Percentiles rank a stretch among this genome's conserved stretches.
Conservation (phyloP, 2,329 filamentous ascomycete species). For the Coniochaeta hoffmannii region DNA sequence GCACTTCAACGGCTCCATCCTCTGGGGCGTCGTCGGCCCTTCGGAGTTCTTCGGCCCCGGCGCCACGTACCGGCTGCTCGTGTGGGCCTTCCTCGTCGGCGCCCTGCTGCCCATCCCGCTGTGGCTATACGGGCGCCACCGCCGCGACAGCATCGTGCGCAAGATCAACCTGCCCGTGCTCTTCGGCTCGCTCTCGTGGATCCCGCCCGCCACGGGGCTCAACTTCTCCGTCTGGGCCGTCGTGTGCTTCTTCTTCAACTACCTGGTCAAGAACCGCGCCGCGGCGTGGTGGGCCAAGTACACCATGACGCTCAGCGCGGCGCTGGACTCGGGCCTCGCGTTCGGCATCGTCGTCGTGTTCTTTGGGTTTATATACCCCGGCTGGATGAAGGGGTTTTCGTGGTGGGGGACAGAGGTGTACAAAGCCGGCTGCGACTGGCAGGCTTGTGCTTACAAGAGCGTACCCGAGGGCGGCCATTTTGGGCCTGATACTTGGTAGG, state of each 20-base stretch:
- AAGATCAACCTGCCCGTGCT: slow-evolving; percentile 78
- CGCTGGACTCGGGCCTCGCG: slow-evolving; percentile 74
- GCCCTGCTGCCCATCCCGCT: slow-evolving; percentile 66
- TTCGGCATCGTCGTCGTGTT: slow-evolving; percentile 80
- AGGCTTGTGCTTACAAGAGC: slow-evolving; percentile 63
- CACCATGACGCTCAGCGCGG: slow-evolving; percentile 80
- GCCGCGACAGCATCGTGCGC: slow-evolving; percentile 55
- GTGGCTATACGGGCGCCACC: slow-evolving; percentile 61
- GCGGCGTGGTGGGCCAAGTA: slow-evolving; percentile 84
- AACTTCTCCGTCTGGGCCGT: slow-evolving; percentile 86
- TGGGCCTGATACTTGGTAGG: slow-evolving; percentile 54
- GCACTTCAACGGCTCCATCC: slow-evolving; percentile 83
- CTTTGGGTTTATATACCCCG: slow-evolving; percentile 79
- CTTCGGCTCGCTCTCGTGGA: slow-evolving; percentile 78
- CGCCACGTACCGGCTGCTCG: slow-evolving; percentile 66
- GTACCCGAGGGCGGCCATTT: slow-evolving; percentile 59
- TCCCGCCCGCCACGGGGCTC: slow-evolving; percentile 76
- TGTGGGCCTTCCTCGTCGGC: slow-evolving; percentile 78
- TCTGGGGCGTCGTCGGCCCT: slow-evolving; percentile 85
- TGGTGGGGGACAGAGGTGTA: slow-evolving; percentile 91
- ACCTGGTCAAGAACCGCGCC: slow-evolving; percentile 60
- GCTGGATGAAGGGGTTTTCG: slow-evolving; percentile 61
- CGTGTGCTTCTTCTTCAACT: slow-evolving; percentile 81
- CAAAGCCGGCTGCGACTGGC: slow-evolving; percentile 79
- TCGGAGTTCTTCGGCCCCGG: slow-evolving; percentile 71